Base-by-base conservation (phyloP, 225 moss, liverwort and hornwort genomes). In the Pleurozium schreberi region DNA sequence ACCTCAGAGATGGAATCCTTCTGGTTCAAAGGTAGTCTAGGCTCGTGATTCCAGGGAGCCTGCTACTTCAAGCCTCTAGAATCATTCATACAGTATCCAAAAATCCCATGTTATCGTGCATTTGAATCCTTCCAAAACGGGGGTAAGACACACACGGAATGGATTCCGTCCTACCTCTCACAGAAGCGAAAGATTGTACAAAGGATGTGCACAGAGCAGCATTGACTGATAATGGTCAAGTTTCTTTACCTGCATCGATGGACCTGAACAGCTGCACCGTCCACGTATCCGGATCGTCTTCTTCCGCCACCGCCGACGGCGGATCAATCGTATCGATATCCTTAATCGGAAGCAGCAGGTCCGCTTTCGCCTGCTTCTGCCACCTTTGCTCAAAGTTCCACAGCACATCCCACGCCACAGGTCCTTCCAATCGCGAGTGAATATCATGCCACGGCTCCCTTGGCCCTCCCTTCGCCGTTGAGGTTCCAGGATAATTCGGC, bases 371-470 rank as follows among this genome's bases (percentile, higher is more conserved):
- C 88, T 98, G 98, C 90, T 88, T 95, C 75, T 93, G 89, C 98
- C 98, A 98, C 63, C 98, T 90, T 83, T 96, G 95, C 68, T 98
- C 98, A 47, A 98, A 98, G 55, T 98, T 98, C 88, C 92, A 96
- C 17, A 98, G 93, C 26, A 98, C 86, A 85, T 98, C 98, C 98
- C 98, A 98, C 12, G 98, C 98, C 28, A 95, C 87, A 4, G 89
- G 87, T 9, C 98, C 98, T 84, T 98, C 98, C 18, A 98, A 27
- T 38, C 86, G 66, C 53, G 91, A 87, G 76, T 98, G 98, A 61
- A 98, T 98, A 28, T 98, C 98, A 69, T 98, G 98, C 98, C 98
- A 98, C 18, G 98, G 98, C 89, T 96, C 96, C 33, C 98, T 93
- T 26, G 98, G 96, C 5, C 98, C 96, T 52, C 96, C 98, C 45